Evolutionary conservation across 108 stramenopile genomes (phyloP).

Genomic region (Cylindrotheca closterium): DNA sequence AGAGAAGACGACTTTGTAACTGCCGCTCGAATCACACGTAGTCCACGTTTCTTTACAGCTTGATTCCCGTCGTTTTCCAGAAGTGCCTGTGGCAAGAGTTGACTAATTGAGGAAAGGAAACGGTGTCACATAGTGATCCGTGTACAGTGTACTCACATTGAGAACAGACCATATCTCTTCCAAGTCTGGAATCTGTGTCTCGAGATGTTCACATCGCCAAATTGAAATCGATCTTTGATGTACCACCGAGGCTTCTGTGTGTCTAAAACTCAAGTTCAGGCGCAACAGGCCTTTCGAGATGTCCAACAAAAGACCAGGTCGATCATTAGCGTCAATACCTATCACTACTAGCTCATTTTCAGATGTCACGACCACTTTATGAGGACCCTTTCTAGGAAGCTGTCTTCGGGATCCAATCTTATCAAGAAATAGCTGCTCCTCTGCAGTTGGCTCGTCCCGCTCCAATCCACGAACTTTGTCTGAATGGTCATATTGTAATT

Average conservation of each 20-base stretch:
- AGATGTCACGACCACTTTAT: slow-evolving; percentile 55
- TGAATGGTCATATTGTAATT: not conserved
- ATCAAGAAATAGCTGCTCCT: slow-evolving; percentile 6
- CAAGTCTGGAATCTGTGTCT: slow-evolving; percentile 41
- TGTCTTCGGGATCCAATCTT: not conserved
- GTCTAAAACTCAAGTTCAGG: slow-evolving; percentile 58
- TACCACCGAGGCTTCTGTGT: slow-evolving; percentile 79
- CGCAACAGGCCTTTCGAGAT: slow-evolving; percentile 66
- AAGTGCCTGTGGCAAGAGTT: slow-evolving; percentile 25
- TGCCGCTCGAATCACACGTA: slow-evolving; percentile 66
- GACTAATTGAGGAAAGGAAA: not conserved
- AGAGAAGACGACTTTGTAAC: slow-evolving; percentile 55
- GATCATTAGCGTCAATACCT: slow-evolving; percentile 52
- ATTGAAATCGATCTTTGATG: slow-evolving; percentile 62
- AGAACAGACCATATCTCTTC: slow-evolving; percentile 69
- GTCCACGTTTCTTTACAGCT: slow-evolving; percentile 56
- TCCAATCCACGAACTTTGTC: slow-evolving; percentile 58
- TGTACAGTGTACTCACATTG: slow-evolving; percentile 23
- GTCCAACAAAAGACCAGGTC: slow-evolving; percentile 65
- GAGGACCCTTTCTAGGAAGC: slow-evolving; percentile 12
- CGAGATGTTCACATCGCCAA: slow-evolving; percentile 76
- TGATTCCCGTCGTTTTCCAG: slow-evolving; percentile 53
- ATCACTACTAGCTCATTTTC: slow-evolving; percentile 63
- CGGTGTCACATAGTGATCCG: not conserved
- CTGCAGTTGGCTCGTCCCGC: slow-evolving; percentile 26